Evolutionary conservation across 2,329 filamentous ascomycete species (phyloP).

Genomic region (Didymella exigua): DNA sequence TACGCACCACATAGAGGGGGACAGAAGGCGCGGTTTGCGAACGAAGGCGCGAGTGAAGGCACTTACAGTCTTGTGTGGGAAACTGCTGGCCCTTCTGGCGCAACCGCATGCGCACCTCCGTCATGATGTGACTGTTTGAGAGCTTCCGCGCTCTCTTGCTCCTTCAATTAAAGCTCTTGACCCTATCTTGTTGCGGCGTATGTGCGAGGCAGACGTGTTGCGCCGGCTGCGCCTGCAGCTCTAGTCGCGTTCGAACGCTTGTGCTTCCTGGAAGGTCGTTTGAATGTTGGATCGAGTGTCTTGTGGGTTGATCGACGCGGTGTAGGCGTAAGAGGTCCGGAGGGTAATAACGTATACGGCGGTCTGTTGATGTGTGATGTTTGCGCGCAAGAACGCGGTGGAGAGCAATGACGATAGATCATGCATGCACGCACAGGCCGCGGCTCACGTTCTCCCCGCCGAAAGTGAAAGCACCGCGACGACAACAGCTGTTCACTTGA

Average conservation of each 20-base stretch:
- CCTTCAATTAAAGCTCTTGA: no score
- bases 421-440: constrained; percentile 19
- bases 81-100: constrained; percentile 57
- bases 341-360: not conserved
- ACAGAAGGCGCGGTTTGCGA: not conserved
- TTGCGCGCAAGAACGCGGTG: not conserved
- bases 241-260: not conserved
- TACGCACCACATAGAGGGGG: not conserved
- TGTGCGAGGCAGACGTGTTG: not conserved
- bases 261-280: not conserved
- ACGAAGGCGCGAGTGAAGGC: not conserved
- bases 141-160: not conserved
- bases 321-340: no score
- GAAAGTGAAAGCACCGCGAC: constrained; percentile 6
- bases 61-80: constrained; percentile 50
- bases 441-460: constrained; percentile 15
- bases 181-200: not conserved
- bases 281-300: no score
- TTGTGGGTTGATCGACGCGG: no score
- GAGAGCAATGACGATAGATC: constrained; percentile 20
- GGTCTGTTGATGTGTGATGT: constrained; percentile 1
- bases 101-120: constrained; percentile 56
- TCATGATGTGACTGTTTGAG: constrained; percentile 42
- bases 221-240: not conserved
- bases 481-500: constrained; percentile 16